These are phyloP conservation scores for Flaveria sonorensis DNA, from an alignment of 129 eudicot genomes.

Conservation along the genomic window DNA sequence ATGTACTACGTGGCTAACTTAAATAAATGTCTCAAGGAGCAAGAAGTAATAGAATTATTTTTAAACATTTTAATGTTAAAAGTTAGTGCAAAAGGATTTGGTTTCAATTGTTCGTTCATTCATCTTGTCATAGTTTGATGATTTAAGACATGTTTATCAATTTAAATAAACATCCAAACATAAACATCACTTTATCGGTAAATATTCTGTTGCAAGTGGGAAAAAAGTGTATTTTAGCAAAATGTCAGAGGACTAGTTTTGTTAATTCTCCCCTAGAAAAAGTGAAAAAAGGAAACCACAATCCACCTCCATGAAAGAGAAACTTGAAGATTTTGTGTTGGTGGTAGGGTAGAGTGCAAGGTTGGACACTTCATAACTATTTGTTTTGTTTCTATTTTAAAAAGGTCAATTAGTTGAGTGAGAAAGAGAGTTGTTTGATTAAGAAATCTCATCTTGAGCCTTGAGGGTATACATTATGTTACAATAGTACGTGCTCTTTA, in stretches of 20 bases:
- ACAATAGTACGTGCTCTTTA: not conserved
- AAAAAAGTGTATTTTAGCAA: not conserved
- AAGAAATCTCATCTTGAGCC: constrained; percentile 29
- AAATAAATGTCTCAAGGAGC: not conserved
- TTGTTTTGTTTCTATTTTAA: constrained; percentile 21
- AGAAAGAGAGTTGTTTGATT: constrained; percentile 23
- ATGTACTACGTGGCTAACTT: not conserved
- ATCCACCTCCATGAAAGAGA: constrained; percentile 18
- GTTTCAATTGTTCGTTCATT: not conserved
- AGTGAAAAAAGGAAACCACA: not conserved
- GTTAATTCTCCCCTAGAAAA: not conserved
- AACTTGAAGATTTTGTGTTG: constrained; percentile 30
- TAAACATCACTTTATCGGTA: not conserved
- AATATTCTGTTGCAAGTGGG: not conserved
- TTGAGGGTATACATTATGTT: constrained; percentile 3
- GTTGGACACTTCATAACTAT: constrained; percentile 30
- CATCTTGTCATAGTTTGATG: not conserved
- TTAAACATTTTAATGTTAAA: not conserved
- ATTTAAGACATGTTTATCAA: not conserved
- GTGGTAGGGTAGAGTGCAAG: constrained; percentile 48
- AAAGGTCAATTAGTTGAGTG: constrained; percentile 25
- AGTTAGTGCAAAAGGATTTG: not conserved
- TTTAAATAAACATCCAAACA: not conserved
- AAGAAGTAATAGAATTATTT: not conserved
- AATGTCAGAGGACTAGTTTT: constrained; percentile 8